Base-by-base conservation (phyloP, 495 filamentous ascomycete genomes). In the Hypoxylon intermedium region DNA sequence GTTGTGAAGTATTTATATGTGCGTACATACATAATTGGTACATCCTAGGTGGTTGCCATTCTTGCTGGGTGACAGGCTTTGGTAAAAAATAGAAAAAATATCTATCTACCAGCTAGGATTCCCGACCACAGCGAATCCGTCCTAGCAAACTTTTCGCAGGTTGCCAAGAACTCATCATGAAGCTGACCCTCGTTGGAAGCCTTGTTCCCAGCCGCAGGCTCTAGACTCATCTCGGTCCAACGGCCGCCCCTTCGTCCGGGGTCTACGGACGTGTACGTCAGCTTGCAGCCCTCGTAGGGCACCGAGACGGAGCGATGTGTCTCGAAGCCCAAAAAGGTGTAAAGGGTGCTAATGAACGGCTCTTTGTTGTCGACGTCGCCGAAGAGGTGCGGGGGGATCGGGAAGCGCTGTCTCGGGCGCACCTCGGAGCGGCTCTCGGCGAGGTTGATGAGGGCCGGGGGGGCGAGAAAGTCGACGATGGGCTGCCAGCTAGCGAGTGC, bases 311-410 rank as follows among this genome's bases (percentile, higher is more conserved):
- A 62, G 19, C 72, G 71, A 6, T 73, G 71, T 6, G 78, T 59
- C 43, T 84, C 80, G 5, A 81, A 50, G 2, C 75, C 75, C 21
- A 70, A 72, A 58, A 81, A 79, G 16, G 73, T 59, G 71, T 85
- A 84, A 30, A 73, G 54, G 7, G 80, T 62, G 18, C 67, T 49
- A 19, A 75, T 16, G 19, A 67, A n/a, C n/a, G n/a, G 26, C 11
- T 71, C 58, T 21, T 67, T 55, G 0, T 20, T 46, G 5, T 51
- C 37, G 20, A 19, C 34, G 9, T 49, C 16, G 49, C 6, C 13
- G 26, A 75, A 48, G 9, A 77, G 40, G 18, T 66, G 64, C 2
- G 45, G 53, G 0, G 74, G 77, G 20, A 83, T 67, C 0, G 65
- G 68, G 6, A 83, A 52, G 6, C 53, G 71, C 12, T 75, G 60